phyloP scores from a whole-genome alignment of 345 rosid genomes.

The Syzygium aromaticum region DNA sequence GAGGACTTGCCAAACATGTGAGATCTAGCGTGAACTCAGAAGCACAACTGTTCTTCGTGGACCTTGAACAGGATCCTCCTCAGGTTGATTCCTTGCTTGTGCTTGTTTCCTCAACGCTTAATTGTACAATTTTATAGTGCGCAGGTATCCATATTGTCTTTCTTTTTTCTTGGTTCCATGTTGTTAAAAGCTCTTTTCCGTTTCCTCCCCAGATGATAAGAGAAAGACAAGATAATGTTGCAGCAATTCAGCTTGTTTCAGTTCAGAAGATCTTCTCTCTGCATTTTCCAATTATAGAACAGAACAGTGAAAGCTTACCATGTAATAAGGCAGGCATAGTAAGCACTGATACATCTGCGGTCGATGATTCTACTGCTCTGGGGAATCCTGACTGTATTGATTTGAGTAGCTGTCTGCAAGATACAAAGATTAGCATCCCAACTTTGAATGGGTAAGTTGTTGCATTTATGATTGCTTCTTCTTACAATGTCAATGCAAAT shows the following conservation, averaged over 20 bases:
- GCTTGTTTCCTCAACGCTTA: not conserved
- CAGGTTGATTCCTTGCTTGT: slow-evolving; percentile 33
- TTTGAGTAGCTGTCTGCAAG: slow-evolving; percentile 66
- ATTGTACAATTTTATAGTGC: not conserved
- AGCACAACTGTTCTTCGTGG: slow-evolving; percentile 41
- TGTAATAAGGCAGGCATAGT: slow-evolving; percentile 4
- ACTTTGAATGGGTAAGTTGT: slow-evolving; percentile 66
- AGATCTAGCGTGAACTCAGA: slow-evolving; percentile 48
- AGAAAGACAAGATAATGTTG: slow-evolving; percentile 27
- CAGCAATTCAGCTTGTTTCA: slow-evolving; percentile 39
- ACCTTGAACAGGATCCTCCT: slow-evolving; percentile 88
- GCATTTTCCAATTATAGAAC: slow-evolving; percentile 29
- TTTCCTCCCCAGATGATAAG: slow-evolving; percentile 46
- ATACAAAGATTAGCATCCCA: slow-evolving; percentile 71
- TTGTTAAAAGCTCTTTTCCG: not conserved
- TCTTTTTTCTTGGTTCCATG: not conserved
- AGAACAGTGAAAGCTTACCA: slow-evolving; percentile 10
- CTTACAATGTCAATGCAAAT: not conserved
- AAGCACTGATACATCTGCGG: slow-evolving; percentile 6
- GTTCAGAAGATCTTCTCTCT: slow-evolving; percentile 49
- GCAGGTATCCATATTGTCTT: not conserved
- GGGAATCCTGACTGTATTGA: slow-evolving; percentile 44
- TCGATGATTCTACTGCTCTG: slow-evolving; percentile 21
- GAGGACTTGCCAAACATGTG: slow-evolving; percentile 46
- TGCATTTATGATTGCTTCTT: not conserved